phyloP scores from a whole-genome alignment of 768 basidiomycete genomes.

The Tephrocybe rancida region DNA sequence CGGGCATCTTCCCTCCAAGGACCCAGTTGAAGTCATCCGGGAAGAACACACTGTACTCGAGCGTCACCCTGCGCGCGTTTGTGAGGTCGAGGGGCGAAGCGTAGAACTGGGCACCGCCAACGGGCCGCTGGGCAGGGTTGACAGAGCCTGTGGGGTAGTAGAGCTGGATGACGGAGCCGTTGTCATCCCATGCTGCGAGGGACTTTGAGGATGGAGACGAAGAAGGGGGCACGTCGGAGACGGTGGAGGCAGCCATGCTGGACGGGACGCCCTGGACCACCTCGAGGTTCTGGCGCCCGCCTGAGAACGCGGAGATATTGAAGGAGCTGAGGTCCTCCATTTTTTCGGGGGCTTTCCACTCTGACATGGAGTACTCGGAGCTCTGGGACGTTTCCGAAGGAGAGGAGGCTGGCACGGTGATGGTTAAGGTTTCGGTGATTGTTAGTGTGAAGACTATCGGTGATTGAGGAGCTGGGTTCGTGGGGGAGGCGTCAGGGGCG shows the following conservation, averaged over 20 bases:
- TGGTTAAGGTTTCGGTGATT: slow-evolving; percentile 27
- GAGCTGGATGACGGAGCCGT: slow-evolving; percentile 55
- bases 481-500: not conserved
- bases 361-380: slow-evolving; percentile 16
- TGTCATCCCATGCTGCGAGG: slow-evolving; percentile 25
- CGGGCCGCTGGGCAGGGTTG: slow-evolving; percentile 63
- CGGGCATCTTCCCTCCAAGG: slow-evolving; percentile 83
- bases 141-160: slow-evolving; percentile 70
- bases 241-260: slow-evolving; percentile 11
- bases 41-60: slow-evolving; percentile 79
- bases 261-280: slow-evolving; percentile 53
- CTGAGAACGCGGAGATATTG: slow-evolving; percentile 58
- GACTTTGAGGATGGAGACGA: slow-evolving; percentile 12
- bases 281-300: slow-evolving; percentile 55
- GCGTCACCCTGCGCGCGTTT: slow-evolving; percentile 51
- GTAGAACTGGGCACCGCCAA: slow-evolving; percentile 77
- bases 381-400: slow-evolving; percentile 8
- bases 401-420: slow-evolving; percentile 20
- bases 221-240: slow-evolving; percentile 24
- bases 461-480: not conserved
- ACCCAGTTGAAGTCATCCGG: slow-evolving; percentile 77
- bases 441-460: slow-evolving; percentile 5
- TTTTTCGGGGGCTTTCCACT: slow-evolving; percentile 54
- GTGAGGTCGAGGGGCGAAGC: slow-evolving; percentile 45
- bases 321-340: slow-evolving; percentile 65